Percentiles rank a stretch among this genome's conserved stretches.
Conservation (phyloP, 1,284 basidiomycete species). For the Cerioporus squamosus region DNA sequence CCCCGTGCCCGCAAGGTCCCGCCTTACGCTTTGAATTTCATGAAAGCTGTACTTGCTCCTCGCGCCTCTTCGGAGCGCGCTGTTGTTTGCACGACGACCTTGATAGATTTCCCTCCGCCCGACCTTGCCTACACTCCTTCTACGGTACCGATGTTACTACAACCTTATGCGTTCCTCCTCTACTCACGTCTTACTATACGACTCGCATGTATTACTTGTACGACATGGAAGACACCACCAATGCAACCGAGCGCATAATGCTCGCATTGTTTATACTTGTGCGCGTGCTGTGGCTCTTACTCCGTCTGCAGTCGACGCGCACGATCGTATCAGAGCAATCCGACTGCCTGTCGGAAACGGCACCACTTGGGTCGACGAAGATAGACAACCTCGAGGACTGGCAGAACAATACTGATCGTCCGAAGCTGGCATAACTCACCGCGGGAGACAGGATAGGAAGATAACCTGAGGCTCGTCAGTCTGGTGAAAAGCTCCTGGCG, state of each 20-base stretch:
- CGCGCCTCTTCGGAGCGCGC: neutral
- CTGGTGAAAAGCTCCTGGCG: too few species aligned
- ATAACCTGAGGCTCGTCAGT: too few species aligned
- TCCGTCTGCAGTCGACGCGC: too few species aligned
- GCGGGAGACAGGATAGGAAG: too few species aligned
- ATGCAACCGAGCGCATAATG: conserved; percentile 3
- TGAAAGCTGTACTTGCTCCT: neutral
- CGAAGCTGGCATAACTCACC: too few species aligned
- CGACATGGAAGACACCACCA: conserved; percentile 15
- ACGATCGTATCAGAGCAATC: too few species aligned
- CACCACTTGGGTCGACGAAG: too few species aligned
- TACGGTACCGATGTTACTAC: conserved; percentile 3
- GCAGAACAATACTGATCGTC: too few species aligned
- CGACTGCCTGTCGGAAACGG: too few species aligned
- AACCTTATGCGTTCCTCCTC: conserved; percentile 14
- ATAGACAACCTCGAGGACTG: too few species aligned
- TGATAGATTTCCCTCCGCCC: conserved; percentile 20
- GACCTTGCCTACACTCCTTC: conserved; percentile 24
- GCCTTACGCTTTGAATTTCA: neutral
- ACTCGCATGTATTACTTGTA: conserved; percentile 23
- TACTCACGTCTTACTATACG: conserved; percentile 20
- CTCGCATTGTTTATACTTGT: neutral
- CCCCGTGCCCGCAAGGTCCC: conserved; percentile 9
- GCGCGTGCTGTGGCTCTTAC: too few species aligned
- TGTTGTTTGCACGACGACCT: neutral